A percentile compares a stretch with the other conserved stretches of the same genome.
phyloP scores from a whole-genome alignment of 441 rosid species.

The Theobroma grandiflorum region DNA sequence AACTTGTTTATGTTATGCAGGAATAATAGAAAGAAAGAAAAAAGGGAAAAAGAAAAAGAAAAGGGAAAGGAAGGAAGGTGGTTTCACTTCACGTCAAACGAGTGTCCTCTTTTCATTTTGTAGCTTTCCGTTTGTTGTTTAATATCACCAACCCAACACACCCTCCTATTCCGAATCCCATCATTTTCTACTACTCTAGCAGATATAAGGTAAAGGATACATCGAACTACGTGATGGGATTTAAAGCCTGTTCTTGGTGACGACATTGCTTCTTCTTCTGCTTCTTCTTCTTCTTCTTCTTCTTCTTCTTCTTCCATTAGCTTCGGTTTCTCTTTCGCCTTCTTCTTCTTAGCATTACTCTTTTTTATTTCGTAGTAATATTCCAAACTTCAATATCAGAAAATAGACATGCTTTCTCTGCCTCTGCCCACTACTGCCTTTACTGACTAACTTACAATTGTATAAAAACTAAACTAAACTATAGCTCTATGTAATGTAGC shows the following conservation, averaged over 20 bases:
- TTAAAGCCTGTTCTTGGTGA: conserved; percentile 49
- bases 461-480: not conserved
- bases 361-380: conserved; percentile 20
- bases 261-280: conserved; percentile 51
- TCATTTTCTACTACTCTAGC: conserved; percentile 45
- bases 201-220: conserved; percentile 45
- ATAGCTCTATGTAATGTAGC: not conserved
- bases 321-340: not conserved
- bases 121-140: conserved; percentile 53
- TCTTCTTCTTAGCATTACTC: conserved; percentile 18
- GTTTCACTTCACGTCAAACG: conserved; percentile 58
- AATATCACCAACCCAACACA: conserved; percentile 36
- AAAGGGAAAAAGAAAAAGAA: not conserved
- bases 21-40: not conserved
- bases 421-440: conserved; percentile 34
- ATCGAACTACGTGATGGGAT: conserved; percentile 59
- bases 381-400: conserved; percentile 49
- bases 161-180: conserved; percentile 53
- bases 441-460: conserved; percentile 35
- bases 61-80: conserved; percentile 10
- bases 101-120: conserved; percentile 46
- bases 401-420: conserved; percentile 36
- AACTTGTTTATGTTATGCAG: not conserved
- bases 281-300: conserved; percentile 4
- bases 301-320: not conserved